Evolutionary conservation across 2,329 filamentous ascomycete species (phyloP).

Genomic region (Tetracladium maxilliforme): DNA sequence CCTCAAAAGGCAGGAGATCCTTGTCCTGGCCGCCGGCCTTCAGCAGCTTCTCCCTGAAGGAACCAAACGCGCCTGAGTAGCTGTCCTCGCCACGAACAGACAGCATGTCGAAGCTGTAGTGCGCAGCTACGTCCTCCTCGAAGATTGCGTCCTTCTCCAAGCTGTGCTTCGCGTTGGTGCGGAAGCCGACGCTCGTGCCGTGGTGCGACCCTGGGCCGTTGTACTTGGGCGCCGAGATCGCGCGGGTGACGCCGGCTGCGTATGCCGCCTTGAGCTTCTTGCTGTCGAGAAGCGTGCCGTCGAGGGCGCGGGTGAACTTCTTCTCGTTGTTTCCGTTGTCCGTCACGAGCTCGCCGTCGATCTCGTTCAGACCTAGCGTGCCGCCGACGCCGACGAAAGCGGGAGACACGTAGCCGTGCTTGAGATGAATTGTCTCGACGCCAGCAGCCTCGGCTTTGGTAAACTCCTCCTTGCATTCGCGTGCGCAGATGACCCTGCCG

Average conservation of each 20-base stretch:
- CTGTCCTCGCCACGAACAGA: constrained; percentile 30
- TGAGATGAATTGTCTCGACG: constrained; percentile 26
- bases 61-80: constrained; percentile 36
- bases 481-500: constrained; percentile 41
- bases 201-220: constrained; percentile 26
- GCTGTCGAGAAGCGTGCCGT: constrained; percentile 37
- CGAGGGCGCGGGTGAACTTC: constrained; percentile 40
- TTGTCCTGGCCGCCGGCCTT: constrained; percentile 26
- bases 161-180: constrained; percentile 29
- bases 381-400: constrained; percentile 47
- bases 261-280: constrained; percentile 38
- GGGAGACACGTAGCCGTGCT: constrained; percentile 44
- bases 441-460: constrained; percentile 17
- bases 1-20: constrained; percentile 25
- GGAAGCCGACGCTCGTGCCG: constrained; percentile 44
- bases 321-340: constrained; percentile 32
- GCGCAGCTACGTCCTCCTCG: constrained; percentile 35
- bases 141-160: constrained; percentile 36
- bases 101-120: constrained; percentile 37
- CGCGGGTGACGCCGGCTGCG: constrained; percentile 41
- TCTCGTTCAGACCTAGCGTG: constrained; percentile 45
- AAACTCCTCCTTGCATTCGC: constrained; percentile 31
- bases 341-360: constrained; percentile 35
- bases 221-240: constrained; percentile 39
- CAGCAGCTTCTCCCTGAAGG: constrained; percentile 36